phyloP scores from a whole-genome alignment of 345 rosid genomes.

The Leavenworthia alabamica region DNA sequence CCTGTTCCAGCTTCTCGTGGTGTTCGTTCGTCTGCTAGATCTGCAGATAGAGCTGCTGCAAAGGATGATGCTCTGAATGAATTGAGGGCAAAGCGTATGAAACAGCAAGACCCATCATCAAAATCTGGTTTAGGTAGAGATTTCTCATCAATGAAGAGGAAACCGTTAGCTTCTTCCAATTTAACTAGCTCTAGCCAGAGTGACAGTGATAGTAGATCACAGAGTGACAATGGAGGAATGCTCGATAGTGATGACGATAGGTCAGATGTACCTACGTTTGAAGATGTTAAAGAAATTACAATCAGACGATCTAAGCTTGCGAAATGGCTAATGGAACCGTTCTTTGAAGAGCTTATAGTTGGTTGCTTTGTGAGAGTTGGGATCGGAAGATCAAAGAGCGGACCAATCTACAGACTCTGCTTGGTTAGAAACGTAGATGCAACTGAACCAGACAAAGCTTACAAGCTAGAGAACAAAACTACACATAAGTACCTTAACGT shows the following conservation, averaged over 20 bases:
- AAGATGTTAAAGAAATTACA: constrained; percentile 78
- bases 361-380: constrained; percentile 97
- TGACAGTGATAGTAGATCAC: constrained; percentile 75
- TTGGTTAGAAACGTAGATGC: constrained; percentile 89
- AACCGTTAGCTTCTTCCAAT: constrained; percentile 49
- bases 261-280: constrained; percentile 58
- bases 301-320: constrained; percentile 86
- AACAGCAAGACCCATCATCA: constrained; percentile 97
- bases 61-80: constrained; percentile 89
- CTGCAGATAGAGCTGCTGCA: constrained; percentile 92
- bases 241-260: constrained; percentile 90
- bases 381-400: constrained; percentile 71
- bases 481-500: constrained; percentile 83
- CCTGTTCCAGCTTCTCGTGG: constrained; percentile 58
- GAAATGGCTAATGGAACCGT: constrained; percentile 98
- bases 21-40: constrained; percentile 79
- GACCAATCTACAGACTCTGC: constrained; percentile 83
- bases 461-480: constrained; percentile 79
- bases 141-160: constrained; percentile 63
- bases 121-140: constrained; percentile 59
- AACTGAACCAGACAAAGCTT: constrained; percentile 63
- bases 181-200: constrained; percentile 84
- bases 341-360: constrained; percentile 91
- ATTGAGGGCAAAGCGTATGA: constrained; percentile 79
- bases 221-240: constrained; percentile 81